A percentile compares a stretch with the other conserved stretches of the same genome.
phyloP scores from a whole-genome alignment of 257 asterid species.

The Striga asiatica region DNA sequence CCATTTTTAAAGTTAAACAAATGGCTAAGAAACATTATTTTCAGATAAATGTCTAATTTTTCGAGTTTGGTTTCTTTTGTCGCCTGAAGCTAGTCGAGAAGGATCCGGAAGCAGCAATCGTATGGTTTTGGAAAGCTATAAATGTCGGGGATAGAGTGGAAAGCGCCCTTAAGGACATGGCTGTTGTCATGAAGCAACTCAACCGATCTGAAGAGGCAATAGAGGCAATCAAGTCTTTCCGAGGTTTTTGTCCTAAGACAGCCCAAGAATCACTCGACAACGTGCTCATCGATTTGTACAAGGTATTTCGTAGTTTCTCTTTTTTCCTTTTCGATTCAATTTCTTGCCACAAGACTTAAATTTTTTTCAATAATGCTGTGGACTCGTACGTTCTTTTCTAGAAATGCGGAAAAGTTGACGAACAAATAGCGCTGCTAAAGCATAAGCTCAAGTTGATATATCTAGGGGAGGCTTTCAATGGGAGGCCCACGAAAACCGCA shows the following conservation, averaged over 20 bases:
- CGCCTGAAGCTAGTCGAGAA: slow-evolving; percentile 56
- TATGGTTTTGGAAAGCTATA: slow-evolving; percentile 74
- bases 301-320: too few relatives aligned
- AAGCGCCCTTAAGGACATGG: slow-evolving; percentile 94
- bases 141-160: slow-evolving; percentile 79
- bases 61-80: slow-evolving; percentile 1
- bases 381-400: too few relatives aligned
- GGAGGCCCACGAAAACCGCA: slow-evolving; percentile 81
- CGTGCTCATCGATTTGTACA: slow-evolving; percentile 76
- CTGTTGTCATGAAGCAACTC: slow-evolving; percentile 81
- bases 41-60: not conserved
- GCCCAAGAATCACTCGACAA: slow-evolving; percentile 90
- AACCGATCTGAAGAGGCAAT: slow-evolving; percentile 78
- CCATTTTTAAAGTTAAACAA: too few relatives aligned
- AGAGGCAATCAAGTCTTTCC: slow-evolving; percentile 67
- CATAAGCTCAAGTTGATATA: slow-evolving; percentile 61
- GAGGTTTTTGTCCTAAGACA: slow-evolving; percentile 64
- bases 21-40: too few relatives aligned
- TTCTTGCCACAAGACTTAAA: too few relatives aligned
- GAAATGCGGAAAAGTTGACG: slow-evolving; percentile 79
- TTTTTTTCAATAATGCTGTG: too few relatives aligned
- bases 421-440: slow-evolving; percentile 66
- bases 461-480: slow-evolving; percentile 81
- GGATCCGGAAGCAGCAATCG: slow-evolving; percentile 64
- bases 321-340: too few relatives aligned